Conservation (phyloP, 768 basidiomycete genomes). For the Hypholoma sublateritium region DNA sequence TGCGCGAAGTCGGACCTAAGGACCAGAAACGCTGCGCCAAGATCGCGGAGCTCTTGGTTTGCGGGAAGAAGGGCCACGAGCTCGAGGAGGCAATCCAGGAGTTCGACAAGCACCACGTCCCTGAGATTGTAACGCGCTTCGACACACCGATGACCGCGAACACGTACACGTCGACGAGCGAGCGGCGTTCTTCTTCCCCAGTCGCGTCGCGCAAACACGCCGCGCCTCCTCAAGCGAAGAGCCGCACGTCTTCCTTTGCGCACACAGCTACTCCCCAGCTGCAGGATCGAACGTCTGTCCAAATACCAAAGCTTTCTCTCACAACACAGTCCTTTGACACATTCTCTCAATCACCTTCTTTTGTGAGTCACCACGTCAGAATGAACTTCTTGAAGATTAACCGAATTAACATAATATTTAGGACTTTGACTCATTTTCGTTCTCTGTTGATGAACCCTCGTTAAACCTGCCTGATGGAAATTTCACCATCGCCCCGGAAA, state of each 20-base stretch:
- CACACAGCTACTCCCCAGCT: not conserved
- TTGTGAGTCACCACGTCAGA: constrained; percentile 35
- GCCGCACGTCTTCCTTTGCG: constrained; percentile 5
- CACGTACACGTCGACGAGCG: constrained; percentile 23
- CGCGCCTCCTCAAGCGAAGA: not conserved
- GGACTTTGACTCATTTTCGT: constrained; percentile 42
- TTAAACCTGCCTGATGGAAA: constrained; percentile 15
- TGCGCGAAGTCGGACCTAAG: constrained; percentile 62
- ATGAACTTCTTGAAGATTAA: not conserved
- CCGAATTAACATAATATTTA: constrained; percentile 12
- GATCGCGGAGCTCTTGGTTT: constrained; percentile 64
- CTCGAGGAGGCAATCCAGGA: constrained; percentile 54
- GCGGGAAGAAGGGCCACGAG: constrained; percentile 54
- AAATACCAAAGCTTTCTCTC: constrained; percentile 17
- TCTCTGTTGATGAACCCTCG: constrained; percentile 25
- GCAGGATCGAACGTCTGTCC: not conserved
- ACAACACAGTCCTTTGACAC: constrained; percentile 32
- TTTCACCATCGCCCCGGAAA: constrained; percentile 12
- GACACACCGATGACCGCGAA: constrained; percentile 71
- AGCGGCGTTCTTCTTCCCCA: constrained; percentile 15
- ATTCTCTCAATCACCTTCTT: constrained; percentile 37
- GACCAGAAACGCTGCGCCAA: constrained; percentile 64
- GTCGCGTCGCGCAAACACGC: not conserved
- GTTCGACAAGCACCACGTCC: constrained; percentile 52
- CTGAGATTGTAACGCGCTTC: constrained; percentile 69